phyloP scores from a whole-genome alignment of 1,139 yeast species.

The Candida sp. region DNA sequence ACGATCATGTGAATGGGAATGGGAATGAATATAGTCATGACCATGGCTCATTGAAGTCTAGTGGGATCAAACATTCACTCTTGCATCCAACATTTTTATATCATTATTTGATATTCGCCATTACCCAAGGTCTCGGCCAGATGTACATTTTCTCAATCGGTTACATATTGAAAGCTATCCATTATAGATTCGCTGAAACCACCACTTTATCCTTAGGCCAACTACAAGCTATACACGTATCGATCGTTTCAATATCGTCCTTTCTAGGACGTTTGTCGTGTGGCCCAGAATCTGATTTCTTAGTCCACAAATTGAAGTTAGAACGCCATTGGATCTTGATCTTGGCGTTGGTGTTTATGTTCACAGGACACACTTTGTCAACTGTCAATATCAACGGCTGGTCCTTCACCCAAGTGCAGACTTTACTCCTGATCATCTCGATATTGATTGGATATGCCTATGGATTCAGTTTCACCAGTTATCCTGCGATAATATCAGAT shows the following conservation, averaged over 20 bases:
- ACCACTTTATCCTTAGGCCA: conserved; percentile 21
- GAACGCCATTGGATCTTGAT: conserved; percentile 71
- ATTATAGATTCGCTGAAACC: conserved; percentile 18
- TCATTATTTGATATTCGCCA: conserved; percentile 54
- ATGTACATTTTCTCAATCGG: conserved; percentile 78
- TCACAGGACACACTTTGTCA: conserved; percentile 38
- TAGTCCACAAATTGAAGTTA: conserved; percentile 46
- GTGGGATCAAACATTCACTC: conserved; percentile 16
- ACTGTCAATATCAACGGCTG: conserved; percentile 23
- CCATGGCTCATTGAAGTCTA: conserved; percentile 9
- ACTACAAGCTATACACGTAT: conserved; percentile 69
- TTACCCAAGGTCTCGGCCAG: conserved; percentile 72
- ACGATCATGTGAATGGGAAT: too few relatives aligned
- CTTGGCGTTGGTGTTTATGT: conserved; percentile 42
- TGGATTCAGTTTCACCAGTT: conserved; percentile 77
- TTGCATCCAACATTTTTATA: conserved; percentile 36
- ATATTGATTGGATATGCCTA: conserved; percentile 69
- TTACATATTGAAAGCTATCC: conserved; percentile 56
- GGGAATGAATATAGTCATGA: too few relatives aligned
- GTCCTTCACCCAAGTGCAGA: conserved; percentile 26
- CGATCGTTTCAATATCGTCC: conserved; percentile 63
- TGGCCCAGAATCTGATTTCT: conserved; percentile 64
- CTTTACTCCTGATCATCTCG: conserved; percentile 49
- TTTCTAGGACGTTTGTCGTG: conserved; percentile 66
- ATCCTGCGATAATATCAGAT: conserved; percentile 79